Evolutionary conservation across 2,329 filamentous ascomycete species (phyloP).

Genomic region (Simplicillium aogashimaense): DNA sequence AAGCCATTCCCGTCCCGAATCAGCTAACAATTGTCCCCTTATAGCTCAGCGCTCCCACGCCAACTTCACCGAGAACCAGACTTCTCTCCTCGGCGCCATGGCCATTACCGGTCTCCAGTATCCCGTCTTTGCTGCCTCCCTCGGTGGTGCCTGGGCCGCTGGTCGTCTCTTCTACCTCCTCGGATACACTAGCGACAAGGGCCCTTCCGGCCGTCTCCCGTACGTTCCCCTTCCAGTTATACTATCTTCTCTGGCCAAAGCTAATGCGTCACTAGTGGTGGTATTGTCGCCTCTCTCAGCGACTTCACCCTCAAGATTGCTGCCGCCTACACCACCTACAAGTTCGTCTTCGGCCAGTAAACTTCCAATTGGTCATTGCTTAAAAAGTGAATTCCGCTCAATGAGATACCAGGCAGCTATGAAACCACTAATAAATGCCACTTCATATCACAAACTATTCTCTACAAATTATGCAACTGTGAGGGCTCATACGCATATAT

Average conservation of each 20-base stretch:
- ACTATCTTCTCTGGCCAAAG: neutral
- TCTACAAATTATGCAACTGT: too few relatives aligned
- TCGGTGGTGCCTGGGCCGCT: conserved; percentile 44
- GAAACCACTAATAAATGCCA: too few relatives aligned
- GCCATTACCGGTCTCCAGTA: conserved; percentile 46
- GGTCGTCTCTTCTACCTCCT: conserved; percentile 42
- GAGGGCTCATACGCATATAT: too few relatives aligned
- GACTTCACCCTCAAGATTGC: conserved; percentile 29
- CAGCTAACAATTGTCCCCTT: neutral
- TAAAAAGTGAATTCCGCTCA: too few relatives aligned
- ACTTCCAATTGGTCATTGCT: too few relatives aligned
- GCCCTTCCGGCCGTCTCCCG: conserved; percentile 33
- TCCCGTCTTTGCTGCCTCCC: conserved; percentile 36
- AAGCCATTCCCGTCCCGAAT: neutral
- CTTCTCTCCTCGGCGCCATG: conserved; percentile 39
- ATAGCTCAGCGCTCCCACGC: conserved; percentile 49
- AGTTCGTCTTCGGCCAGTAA: conserved; percentile 1
- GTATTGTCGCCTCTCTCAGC: conserved; percentile 19
- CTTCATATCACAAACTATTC: too few relatives aligned
- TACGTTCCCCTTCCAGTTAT: conserved; percentile 15
- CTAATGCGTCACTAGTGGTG: conserved; percentile 23
- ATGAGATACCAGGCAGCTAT: too few relatives aligned
- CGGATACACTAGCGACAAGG: conserved; percentile 38
- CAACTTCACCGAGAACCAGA: conserved; percentile 54
- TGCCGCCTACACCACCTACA: conserved; percentile 27